These are phyloP conservation scores for Entomophthora muscae DNA, from an alignment of 371 early-diverging fungal species.

Conservation along the genomic window DNA sequence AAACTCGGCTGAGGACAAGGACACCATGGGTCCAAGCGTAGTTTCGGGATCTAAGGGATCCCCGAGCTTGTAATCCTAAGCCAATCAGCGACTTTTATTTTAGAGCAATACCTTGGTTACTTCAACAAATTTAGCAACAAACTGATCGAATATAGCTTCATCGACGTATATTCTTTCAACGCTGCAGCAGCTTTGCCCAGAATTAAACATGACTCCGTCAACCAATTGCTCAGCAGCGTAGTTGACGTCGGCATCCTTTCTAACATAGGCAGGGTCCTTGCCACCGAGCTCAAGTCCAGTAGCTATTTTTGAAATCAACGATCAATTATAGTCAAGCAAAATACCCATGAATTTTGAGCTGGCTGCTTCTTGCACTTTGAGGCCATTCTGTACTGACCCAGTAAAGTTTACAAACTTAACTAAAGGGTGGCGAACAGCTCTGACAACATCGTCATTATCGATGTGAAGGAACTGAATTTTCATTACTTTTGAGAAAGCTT, in stretches of 20 bases:
- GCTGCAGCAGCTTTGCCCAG: constrained; percentile 71
- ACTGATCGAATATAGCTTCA: constrained; percentile 44
- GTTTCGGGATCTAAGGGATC: constrained; percentile 40
- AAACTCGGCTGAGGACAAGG: constrained; percentile 37
- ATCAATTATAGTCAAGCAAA: neutral
- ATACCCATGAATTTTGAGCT: constrained; percentile 41
- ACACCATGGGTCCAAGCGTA: constrained; percentile 68
- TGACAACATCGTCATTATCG: constrained; percentile 35
- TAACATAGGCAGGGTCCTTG: constrained; percentile 72
- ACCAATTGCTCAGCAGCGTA: constrained; percentile 54
- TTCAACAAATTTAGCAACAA: constrained; percentile 44
- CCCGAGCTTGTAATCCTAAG: constrained; percentile 35
- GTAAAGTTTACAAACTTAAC: constrained; percentile 63
- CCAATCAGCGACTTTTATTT: too few relatives aligned
- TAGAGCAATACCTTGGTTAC: constrained; percentile 29
- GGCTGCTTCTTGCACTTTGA: constrained; percentile 39
- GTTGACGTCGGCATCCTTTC: constrained; percentile 48
- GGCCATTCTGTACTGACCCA: constrained; percentile 61
- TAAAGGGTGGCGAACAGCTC: constrained; percentile 35
- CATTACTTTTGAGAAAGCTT: neutral
- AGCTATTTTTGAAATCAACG: constrained; percentile 15
- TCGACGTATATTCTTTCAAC: constrained; percentile 77
- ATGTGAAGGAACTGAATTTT: constrained; percentile 20
- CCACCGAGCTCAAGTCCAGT: constrained; percentile 73
- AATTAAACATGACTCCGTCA: constrained; percentile 72